Percentiles rank a stretch among this genome's conserved stretches.
Conservation (phyloP, 1,284 basidiomycete species). For the Cutaneotrichosporon cutaneum region DNA sequence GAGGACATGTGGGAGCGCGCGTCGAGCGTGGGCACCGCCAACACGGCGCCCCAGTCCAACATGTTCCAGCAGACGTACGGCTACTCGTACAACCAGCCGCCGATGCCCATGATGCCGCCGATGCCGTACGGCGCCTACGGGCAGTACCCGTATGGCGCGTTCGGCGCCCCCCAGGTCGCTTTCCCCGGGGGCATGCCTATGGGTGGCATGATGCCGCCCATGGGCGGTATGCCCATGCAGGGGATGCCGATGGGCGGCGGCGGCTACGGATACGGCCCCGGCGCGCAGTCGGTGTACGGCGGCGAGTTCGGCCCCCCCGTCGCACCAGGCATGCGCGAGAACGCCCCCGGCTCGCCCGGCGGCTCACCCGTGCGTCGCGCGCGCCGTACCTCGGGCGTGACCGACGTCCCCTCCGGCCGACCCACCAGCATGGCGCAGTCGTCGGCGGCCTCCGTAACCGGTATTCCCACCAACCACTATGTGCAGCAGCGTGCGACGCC, state of each 20-base stretch:
- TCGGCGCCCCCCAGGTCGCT: constrained; percentile 8
- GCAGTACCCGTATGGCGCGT: constrained; percentile 13
- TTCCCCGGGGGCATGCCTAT: constrained; percentile 13
- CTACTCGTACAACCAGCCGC: constrained; percentile 23
- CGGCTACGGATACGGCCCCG: constrained; percentile 36
- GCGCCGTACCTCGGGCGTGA: constrained; percentile 12
- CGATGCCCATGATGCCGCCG: constrained; percentile 4
- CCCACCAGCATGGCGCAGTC: constrained; percentile 12
- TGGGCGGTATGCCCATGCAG: constrained; percentile 11
- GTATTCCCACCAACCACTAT: constrained; percentile 3
- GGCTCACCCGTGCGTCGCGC: constrained; percentile 14
- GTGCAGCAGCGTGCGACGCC: neutral
- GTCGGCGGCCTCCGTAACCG: constrained; percentile 6
- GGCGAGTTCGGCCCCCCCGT: constrained; percentile 46
- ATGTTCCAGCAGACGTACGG: constrained; percentile 23
- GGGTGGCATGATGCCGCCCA: constrained; percentile 7
- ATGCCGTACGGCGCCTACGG: constrained; percentile 8
- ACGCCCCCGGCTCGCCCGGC: constrained; percentile 2
- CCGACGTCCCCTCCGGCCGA: constrained; percentile 12
- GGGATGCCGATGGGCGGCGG: constrained; percentile 11
- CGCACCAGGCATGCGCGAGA: constrained; percentile 10
- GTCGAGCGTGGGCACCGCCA: constrained; percentile 30
- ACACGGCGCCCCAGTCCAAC: constrained; percentile 17
- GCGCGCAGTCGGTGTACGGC: constrained; percentile 44
- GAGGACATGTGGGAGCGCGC: constrained; percentile 50